Evolutionary conservation across 169 alveolate species (phyloP).

Genomic region (Eimeria sp.): DNA sequence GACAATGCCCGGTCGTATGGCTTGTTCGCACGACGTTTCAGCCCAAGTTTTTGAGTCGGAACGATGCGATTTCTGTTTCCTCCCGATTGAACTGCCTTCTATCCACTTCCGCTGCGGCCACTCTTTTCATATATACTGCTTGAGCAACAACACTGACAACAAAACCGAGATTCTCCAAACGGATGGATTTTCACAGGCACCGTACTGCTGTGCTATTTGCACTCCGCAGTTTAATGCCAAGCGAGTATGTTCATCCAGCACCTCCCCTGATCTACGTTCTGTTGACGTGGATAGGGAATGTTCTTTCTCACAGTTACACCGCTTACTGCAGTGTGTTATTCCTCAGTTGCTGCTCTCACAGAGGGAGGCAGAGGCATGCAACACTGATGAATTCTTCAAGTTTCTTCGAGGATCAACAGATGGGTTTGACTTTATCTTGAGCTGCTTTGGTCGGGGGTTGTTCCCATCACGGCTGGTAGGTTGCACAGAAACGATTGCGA

Average conservation of each 20-base stretch:
- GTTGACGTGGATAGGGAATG: background rate
- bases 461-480: slow-evolving; percentile 73
- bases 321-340: background rate
- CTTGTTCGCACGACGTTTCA: slow-evolving; percentile 22
- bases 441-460: slow-evolving; percentile 82
- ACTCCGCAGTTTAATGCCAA: slow-evolving; percentile 80
- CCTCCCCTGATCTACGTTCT: background rate
- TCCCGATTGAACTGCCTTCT: slow-evolving; percentile 81
- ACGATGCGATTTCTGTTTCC: slow-evolving; percentile 78
- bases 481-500: slow-evolving; percentile 26
- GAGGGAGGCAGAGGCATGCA: slow-evolving; percentile 77
- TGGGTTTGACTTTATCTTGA: slow-evolving; percentile 78
- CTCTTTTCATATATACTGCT: slow-evolving; percentile 80
- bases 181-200: slow-evolving; percentile 20
- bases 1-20: background rate
- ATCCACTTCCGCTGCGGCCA: slow-evolving; percentile 84
- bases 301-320: background rate
- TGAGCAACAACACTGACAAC: slow-evolving; percentile 71
- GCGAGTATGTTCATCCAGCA: slow-evolving; percentile 44
- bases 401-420: slow-evolving; percentile 83
- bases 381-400: slow-evolving; percentile 84
- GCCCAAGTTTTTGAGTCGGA: slow-evolving; percentile 71
- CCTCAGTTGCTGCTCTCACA: slow-evolving; percentile 82
- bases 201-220: slow-evolving; percentile 72
- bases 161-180: slow-evolving; percentile 18